These are phyloP conservation scores for Prunus salicina DNA, from an alignment of 306 rosid genomes.

Conservation along the genomic window DNA sequence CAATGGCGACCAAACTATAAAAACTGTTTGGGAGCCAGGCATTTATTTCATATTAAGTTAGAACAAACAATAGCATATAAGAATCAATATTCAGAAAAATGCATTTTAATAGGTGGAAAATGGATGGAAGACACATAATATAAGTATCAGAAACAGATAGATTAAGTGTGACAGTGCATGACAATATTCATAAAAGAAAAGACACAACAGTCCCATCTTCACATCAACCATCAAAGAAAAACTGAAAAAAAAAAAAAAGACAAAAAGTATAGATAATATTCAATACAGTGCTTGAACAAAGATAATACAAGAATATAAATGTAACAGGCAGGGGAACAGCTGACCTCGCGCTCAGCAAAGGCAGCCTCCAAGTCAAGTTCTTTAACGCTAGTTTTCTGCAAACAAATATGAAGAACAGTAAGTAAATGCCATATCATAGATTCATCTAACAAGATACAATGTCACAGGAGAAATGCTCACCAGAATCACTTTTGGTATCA, in stretches of 20 bases:
- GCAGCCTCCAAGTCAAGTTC: conserved; percentile 94
- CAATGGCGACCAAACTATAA: too few relatives aligned
- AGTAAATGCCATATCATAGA: conserved; percentile 28
- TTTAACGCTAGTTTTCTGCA: conserved; percentile 84
- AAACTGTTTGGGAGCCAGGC: too few relatives aligned
- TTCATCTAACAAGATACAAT: conserved; percentile 19
- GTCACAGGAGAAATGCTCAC: conserved; percentile 42
- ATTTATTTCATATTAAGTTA: too few relatives aligned
- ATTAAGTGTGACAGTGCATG: neutral
- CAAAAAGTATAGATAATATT: neutral
- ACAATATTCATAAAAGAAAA: neutral
- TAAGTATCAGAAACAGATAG: neutral
- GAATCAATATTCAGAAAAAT: neutral
- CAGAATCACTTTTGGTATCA: conserved; percentile 63
- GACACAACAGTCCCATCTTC: neutral
- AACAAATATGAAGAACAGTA: conserved; percentile 26
- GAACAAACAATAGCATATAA: neutral
- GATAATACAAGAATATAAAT: neutral
- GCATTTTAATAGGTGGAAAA: neutral
- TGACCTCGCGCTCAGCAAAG: conserved; percentile 82
- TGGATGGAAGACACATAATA: neutral
- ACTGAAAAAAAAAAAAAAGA: neutral
- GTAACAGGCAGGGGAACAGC: conserved; percentile 21
- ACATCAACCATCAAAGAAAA: neutral
- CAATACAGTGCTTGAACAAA: conserved; percentile 16